Conservation (phyloP, 257 asterid genomes). For the Nyctanthes arbortristis region DNA sequence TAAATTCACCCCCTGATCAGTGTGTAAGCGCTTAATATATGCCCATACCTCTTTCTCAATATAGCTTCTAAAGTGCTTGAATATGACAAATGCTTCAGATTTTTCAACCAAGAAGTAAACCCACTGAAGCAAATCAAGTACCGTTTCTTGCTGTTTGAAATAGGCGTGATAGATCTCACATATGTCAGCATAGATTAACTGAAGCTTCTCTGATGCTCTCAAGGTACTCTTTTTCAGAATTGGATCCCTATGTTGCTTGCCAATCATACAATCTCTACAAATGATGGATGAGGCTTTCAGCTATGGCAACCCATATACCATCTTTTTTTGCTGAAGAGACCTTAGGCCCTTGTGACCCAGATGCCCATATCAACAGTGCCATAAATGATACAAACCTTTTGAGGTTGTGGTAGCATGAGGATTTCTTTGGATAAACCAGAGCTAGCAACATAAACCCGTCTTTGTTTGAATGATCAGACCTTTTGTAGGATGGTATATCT, state of each 20-base stretch:
- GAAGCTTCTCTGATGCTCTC: neutral
- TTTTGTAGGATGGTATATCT: neutral
- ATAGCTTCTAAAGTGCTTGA: neutral
- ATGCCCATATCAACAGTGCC: neutral
- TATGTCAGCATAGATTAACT: neutral
- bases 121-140: neutral
- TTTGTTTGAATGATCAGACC: constrained; percentile 1
- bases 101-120: constrained; percentile 2
- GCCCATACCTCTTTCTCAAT: neutral
- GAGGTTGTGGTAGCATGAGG: neutral
- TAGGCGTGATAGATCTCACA: neutral
- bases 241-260: constrained; percentile 1
- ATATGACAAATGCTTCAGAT: neutral
- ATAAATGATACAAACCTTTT: neutral
- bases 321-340: neutral
- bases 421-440: neutral
- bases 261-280: neutral
- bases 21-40: neutral
- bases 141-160: neutral
- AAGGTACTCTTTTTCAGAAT: neutral
- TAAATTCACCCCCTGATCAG: neutral
- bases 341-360: neutral
- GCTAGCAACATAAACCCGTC: neutral
- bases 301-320: neutral
- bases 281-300: neutral